Evolutionary conservation across 805 yeast genomes (phyloP).

Genomic region (Starmerella powellii): DNA sequence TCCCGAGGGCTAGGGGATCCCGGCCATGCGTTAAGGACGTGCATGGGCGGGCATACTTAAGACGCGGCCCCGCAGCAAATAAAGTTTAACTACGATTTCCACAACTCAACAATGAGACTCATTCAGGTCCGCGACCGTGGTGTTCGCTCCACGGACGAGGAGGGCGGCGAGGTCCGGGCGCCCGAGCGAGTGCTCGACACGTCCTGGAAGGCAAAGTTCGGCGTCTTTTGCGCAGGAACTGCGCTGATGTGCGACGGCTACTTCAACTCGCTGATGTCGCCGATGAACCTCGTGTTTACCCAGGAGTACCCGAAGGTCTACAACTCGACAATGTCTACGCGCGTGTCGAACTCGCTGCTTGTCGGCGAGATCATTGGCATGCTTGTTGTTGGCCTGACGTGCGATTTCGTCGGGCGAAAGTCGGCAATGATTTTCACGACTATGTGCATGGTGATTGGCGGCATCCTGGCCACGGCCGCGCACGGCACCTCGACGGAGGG

Average conservation of each 20-base stretch:
- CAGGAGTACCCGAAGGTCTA: conserved; percentile 36
- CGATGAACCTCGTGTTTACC: conserved; percentile 49
- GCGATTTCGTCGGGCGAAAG: conserved; percentile 58
- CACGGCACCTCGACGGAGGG: conserved; percentile 49
- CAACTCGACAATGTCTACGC: conserved; percentile 40
- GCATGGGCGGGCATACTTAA: no score
- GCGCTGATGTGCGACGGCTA: conserved; percentile 71
- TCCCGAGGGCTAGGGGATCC: no score
- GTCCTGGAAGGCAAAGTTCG: conserved; percentile 20
- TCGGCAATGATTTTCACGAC: conserved; percentile 56
- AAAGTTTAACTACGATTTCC: no score
- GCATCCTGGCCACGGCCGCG: conserved; percentile 56
- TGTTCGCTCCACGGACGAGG: neutral
- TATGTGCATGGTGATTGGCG: conserved; percentile 47
- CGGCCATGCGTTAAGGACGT: no score
- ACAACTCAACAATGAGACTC: no score
- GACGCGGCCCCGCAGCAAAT: no score
- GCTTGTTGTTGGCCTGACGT: conserved; percentile 49
- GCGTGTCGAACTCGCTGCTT: conserved; percentile 56
- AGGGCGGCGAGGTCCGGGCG: neutral
- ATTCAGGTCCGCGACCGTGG: neutral
- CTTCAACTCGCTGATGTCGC: conserved; percentile 62
- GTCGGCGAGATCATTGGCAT: conserved; percentile 65
- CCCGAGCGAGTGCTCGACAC: conserved; percentile 10
- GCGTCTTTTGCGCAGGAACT: conserved; percentile 56